Percentiles rank a stretch among this genome's conserved stretches.
phyloP scores from a whole-genome alignment of 140 eudicot genomes.

The Artemisia princeps region DNA sequence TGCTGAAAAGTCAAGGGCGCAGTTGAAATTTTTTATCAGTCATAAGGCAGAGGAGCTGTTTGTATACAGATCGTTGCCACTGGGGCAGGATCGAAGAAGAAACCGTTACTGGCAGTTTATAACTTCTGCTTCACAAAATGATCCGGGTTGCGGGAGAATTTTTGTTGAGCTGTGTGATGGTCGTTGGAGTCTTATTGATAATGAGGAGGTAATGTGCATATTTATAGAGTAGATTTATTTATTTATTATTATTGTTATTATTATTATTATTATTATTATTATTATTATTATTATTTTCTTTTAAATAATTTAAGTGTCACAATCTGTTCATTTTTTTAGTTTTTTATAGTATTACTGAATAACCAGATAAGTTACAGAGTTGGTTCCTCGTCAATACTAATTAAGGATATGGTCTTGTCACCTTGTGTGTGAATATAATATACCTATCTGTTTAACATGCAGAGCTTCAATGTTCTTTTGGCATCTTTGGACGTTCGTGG shows the following conservation, averaged over 20 bases:
- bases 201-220: conserved; percentile 44
- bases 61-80: conserved; percentile 79
- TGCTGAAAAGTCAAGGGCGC: conserved; percentile 65
- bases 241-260: too few relatives aligned
- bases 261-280: too few relatives aligned
- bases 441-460: conserved; percentile 22
- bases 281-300: neutral
- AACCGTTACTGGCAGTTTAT: conserved; percentile 85
- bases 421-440: neutral
- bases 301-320: too few relatives aligned
- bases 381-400: neutral
- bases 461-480: conserved; percentile 63
- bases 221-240: neutral
- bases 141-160: conserved; percentile 74
- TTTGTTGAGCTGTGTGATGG: conserved; percentile 66
- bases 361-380: neutral
- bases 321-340: too few relatives aligned
- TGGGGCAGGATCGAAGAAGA: conserved; percentile 80
- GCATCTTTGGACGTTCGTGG: conserved; percentile 80
- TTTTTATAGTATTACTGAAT: too few relatives aligned
- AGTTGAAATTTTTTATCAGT: conserved; percentile 57
- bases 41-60: conserved; percentile 76
- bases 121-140: conserved; percentile 58
- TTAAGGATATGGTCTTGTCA: too few relatives aligned
- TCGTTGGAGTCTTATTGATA: conserved; percentile 75